Evolutionary conservation across 2,329 filamentous ascomycete genomes (phyloP).

Genomic region (Alternaria panax): DNA sequence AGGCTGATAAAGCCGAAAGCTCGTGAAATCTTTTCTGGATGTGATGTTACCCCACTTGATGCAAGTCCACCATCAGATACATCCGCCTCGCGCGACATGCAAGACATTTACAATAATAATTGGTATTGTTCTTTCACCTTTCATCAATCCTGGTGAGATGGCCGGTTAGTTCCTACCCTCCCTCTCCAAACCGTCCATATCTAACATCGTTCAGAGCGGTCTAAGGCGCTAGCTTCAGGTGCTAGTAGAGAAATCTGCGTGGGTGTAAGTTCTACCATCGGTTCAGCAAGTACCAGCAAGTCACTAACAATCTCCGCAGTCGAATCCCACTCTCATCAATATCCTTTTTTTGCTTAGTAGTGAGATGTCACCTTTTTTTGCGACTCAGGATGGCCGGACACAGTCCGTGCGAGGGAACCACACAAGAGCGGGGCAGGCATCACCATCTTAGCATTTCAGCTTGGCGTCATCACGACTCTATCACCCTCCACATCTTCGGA

Average conservation of each 20-base stretch:
- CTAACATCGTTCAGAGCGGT: too few species aligned
- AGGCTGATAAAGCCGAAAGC: neutral
- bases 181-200: too few species aligned
- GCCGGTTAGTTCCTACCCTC: too few species aligned
- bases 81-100: too few species aligned
- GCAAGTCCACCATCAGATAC: too few species aligned
- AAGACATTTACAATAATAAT: too few species aligned
- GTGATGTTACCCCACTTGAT: neutral
- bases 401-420: conserved; percentile 1
- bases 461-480: neutral
- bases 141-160: conserved; percentile 29
- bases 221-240: conserved; percentile 51
- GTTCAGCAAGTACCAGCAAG: too few species aligned
- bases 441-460: neutral
- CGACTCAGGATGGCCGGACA: neutral
- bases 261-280: too few species aligned
- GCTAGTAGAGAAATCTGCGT: conserved; percentile 47
- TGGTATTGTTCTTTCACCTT: too few species aligned
- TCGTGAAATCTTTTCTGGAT: neutral
- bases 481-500: neutral
- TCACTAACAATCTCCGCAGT: too few species aligned
- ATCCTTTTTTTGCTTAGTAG: conserved; percentile 9
- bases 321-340: conserved; percentile 49
- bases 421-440: conserved; percentile 3
- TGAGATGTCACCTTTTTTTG: conserved; percentile 4